Evolutionary conservation across 2,329 filamentous ascomycete species (phyloP), one percentile per base, ranked within the genome.

Genomic region (Alternaria novae-zelandiae): DNA sequence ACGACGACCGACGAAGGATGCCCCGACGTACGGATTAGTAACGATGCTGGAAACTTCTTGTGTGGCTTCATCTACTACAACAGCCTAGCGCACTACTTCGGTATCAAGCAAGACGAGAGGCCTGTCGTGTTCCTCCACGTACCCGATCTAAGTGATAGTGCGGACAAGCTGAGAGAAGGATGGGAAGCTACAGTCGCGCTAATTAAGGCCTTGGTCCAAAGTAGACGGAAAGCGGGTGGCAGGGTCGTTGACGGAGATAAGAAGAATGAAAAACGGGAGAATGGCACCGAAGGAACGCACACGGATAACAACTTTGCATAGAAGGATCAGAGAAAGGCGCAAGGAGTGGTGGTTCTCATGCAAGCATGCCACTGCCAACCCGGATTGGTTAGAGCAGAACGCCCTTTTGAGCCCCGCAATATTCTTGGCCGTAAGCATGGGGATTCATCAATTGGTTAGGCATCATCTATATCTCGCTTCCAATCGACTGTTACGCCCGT

Each of bases 61-160:
- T 80, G 78, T 15, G 78, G 77, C 1, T 79, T 80, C 55, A 77
- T 77, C 6, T 79, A 80, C 64, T 79, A 72, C 26, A 77, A 77
- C 45, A 74, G 72, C 10, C 60, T 80, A 9, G 76, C 76, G 32
- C 72, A 76, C 41, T 79, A 71, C 43, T 74, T 69, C 25, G 30
- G 53, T 5, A 56, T 72, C 17, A 64, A 67, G 11, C 58, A 70
- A 8, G 66, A 68, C 0, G 68, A 75, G 36, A 62, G 66, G n/a
- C 77, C 77, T 3, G 77, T 80, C 10, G 66, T 67, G 2, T 80
- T 80, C 56, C 43, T 80, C 54, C 78, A 80, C 54, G 77, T 79
- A 0, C 78, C 78, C 2, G 73, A 80, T 66, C 47, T 79, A 61
- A 78, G 68, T 21, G 45, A 53, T 12, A 74, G 70, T 32, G 67